Evolutionary conservation across 2,329 filamentous ascomycete species (phyloP).

Genomic region (Pseudogymnoascus pannorum): DNA sequence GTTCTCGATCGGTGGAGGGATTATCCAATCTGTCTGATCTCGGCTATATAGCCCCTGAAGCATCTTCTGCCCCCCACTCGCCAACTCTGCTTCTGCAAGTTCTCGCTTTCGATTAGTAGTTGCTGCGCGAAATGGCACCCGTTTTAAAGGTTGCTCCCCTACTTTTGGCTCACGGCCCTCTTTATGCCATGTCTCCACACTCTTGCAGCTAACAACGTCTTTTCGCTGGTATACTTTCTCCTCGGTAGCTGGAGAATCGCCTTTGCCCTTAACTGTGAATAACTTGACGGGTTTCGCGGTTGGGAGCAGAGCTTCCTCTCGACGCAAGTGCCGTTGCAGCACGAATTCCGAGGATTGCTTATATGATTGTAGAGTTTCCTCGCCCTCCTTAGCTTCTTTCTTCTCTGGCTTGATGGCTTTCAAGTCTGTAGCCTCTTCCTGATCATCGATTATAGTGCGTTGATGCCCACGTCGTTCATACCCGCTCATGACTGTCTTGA

Average conservation of each 20-base stretch:
- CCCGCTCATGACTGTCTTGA: conserved; percentile 67
- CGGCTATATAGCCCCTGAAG: conserved; percentile 78
- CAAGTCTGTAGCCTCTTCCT: conserved; percentile 73
- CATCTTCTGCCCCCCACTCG: conserved; percentile 68
- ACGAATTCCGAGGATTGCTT: conserved; percentile 81
- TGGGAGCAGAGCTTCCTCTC: conserved; percentile 79
- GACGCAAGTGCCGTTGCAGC: conserved; percentile 75
- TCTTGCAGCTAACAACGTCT: conserved; percentile 81
- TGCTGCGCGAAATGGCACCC: conserved; percentile 83
- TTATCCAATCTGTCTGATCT: conserved; percentile 92
- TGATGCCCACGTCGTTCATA: conserved; percentile 51
- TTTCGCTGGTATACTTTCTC: conserved; percentile 74
- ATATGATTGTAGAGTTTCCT: conserved; percentile 80
- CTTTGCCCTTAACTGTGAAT: conserved; percentile 70
- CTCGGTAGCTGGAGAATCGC: conserved; percentile 61
- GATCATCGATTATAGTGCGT: conserved; percentile 64
- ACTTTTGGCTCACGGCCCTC: conserved; percentile 71
- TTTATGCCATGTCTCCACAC: conserved; percentile 95
- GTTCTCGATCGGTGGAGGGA: conserved; percentile 75
- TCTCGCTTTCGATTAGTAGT: conserved; percentile 82
- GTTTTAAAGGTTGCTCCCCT: conserved; percentile 72
- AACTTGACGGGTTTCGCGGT: conserved; percentile 62
- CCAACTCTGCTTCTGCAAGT: conserved; percentile 74
- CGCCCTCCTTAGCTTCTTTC: conserved; percentile 65
- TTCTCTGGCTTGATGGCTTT: conserved; percentile 65